Conservation (phyloP, 176 grass and related monocot species). For the Puccinellia tenuiflora region DNA sequence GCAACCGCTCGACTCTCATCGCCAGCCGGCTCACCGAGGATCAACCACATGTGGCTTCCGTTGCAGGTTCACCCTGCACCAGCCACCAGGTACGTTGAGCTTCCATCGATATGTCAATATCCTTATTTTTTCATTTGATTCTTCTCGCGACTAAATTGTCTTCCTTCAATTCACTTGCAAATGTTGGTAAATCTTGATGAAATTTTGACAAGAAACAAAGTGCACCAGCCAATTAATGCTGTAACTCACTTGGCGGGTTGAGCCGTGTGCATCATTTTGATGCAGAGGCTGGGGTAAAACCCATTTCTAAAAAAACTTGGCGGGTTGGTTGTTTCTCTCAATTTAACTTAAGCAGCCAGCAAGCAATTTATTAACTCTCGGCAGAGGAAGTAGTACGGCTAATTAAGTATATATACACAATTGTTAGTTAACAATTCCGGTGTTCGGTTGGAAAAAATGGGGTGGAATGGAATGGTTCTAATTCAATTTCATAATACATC, state of each 20-base stretch:
- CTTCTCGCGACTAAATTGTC: not conserved
- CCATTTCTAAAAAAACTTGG: too few species aligned
- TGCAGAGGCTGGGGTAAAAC: too few species aligned
- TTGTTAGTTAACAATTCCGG: too few species aligned
- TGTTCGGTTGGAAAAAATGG: too few species aligned
- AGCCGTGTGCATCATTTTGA: too few species aligned
- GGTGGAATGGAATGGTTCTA: too few species aligned
- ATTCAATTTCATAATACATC: too few species aligned
- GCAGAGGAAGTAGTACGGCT: not conserved
- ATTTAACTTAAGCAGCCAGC: not conserved
- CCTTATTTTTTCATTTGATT: not conserved
- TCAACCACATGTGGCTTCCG: not conserved
- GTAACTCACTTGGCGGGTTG: not conserved
- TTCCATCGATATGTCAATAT: not conserved
- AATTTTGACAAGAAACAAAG: not conserved
- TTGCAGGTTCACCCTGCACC: not conserved
- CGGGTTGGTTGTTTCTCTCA: not conserved
- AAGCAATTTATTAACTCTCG: not conserved
- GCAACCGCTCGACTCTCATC: slow-evolving; percentile 53
- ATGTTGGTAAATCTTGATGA: not conserved
- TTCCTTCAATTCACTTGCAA: not conserved
- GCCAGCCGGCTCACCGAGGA: not conserved
- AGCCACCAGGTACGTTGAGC: not conserved
- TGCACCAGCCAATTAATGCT: not conserved
- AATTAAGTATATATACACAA: too few species aligned